Percentiles rank a stretch among this genome's conserved stretches.
Conservation (phyloP, 371 early-diverging fungal species). For the Dinochytrium kinnereticum region DNA sequence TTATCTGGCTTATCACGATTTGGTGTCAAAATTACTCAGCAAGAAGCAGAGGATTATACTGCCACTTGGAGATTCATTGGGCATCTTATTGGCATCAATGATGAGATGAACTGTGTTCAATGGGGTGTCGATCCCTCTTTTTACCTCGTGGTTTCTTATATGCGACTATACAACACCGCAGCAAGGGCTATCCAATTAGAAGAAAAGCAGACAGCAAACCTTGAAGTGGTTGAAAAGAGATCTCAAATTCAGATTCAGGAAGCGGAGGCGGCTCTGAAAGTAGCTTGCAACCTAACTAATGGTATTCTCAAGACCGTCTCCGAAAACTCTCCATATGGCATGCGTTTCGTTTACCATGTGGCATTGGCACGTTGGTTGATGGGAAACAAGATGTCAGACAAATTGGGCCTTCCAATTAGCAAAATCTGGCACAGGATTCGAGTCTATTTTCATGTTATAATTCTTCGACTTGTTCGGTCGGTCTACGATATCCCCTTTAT, state of each 20-base stretch:
- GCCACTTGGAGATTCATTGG: constrained; percentile 6
- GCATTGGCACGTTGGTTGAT: background rate
- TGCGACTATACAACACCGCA: background rate
- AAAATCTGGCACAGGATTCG: background rate
- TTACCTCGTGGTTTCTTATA: background rate
- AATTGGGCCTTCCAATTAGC: background rate
- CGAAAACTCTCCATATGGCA: constrained; percentile 2
- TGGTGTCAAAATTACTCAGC: background rate
- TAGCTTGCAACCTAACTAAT: background rate
- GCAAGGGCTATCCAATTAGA: background rate
- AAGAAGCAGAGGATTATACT: constrained; percentile 8
- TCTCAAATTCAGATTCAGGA: background rate
- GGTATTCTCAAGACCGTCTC: background rate
- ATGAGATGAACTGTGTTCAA: background rate
- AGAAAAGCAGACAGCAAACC: background rate
- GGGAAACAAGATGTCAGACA: background rate
- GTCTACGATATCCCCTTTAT: background rate
- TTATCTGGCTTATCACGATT: background rate
- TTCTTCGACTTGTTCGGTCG: background rate
- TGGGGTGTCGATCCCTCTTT: constrained; percentile 9
- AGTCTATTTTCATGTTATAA: background rate
- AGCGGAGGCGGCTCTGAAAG: too few relatives aligned
- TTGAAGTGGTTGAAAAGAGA: too few relatives aligned
- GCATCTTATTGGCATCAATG: constrained; percentile 2
- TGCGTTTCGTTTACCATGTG: background rate